Conservation (phyloP, 306 rosid species). For the Canavalia gladiata region DNA sequence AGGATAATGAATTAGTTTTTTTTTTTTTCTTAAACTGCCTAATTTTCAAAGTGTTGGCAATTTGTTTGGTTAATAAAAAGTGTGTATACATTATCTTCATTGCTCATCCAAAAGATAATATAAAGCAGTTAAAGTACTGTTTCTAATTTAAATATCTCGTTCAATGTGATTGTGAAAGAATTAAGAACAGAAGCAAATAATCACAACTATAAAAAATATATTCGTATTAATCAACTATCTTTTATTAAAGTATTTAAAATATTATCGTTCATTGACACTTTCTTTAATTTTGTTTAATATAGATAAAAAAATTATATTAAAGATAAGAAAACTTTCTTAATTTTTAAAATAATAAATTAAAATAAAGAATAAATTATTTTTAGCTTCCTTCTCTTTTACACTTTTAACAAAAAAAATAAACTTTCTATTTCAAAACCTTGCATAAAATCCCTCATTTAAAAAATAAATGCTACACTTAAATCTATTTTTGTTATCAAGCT, state of each 20-base stretch:
- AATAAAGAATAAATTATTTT: background rate
- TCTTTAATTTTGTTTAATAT: background rate
- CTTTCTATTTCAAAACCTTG: background rate
- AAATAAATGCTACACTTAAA: background rate
- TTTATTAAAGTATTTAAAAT: background rate
- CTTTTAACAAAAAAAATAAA: no score
- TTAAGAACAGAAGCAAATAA: background rate
- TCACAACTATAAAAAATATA: background rate
- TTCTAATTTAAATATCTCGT: background rate
- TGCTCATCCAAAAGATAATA: background rate
- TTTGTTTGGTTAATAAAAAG: background rate
- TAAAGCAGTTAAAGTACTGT: background rate
- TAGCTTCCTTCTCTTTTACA: no score
- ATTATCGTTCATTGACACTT: background rate
- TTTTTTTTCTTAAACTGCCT: background rate
- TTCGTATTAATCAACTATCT: background rate
- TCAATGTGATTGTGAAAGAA: background rate
- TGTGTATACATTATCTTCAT: background rate
- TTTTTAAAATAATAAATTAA: background rate
- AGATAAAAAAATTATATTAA: background rate
- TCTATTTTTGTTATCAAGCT: no score
- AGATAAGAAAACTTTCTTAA: background rate
- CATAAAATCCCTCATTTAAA: no score
- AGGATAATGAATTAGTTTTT: background rate
- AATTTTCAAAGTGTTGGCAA: background rate